Evolutionary conservation across 2,329 filamentous ascomycete species (phyloP).

Genomic region (Tolypocladium ophioglossoides): DNA sequence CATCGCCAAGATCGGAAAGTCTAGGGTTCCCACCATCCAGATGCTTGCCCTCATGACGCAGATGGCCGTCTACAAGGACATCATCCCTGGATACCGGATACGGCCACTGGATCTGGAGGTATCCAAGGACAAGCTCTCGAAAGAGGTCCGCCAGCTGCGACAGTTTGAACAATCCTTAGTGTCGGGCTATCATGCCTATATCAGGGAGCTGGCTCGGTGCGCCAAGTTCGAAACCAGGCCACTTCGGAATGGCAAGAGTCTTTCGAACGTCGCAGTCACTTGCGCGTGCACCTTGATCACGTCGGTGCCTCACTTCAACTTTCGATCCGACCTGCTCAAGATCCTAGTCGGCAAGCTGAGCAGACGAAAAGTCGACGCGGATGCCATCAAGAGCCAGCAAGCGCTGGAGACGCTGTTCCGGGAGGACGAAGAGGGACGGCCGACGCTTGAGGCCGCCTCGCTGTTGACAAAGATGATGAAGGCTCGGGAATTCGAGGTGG

Average conservation of each 20-base stretch:
- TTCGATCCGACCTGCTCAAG: slow-evolving; percentile 75
- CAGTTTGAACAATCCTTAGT: slow-evolving; percentile 83
- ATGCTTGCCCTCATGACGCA: slow-evolving; percentile 83
- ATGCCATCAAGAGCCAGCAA: slow-evolving; percentile 67
- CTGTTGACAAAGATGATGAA: slow-evolving; percentile 94
- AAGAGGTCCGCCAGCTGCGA: slow-evolving; percentile 75
- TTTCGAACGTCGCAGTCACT: slow-evolving; percentile 69
- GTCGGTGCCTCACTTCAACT: slow-evolving; percentile 94
- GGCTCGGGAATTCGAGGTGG: slow-evolving; percentile 66
- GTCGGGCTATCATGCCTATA: slow-evolving; percentile 72
- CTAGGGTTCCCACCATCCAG: slow-evolving; percentile 61
- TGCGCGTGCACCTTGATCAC: slow-evolving; percentile 76
- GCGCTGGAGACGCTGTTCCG: slow-evolving; percentile 73
- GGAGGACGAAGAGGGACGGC: slow-evolving; percentile 81
- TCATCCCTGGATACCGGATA: slow-evolving; percentile 94
- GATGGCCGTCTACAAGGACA: slow-evolving; percentile 83
- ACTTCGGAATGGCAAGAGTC: slow-evolving; percentile 29
- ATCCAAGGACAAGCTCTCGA: slow-evolving; percentile 71
- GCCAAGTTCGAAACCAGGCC: slow-evolving; percentile 44
- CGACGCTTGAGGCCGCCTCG: slow-evolving; percentile 76
- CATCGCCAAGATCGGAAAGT: slow-evolving; percentile 62
- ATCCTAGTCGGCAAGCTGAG: slow-evolving; percentile 81
- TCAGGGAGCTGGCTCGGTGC: slow-evolving; percentile 62
- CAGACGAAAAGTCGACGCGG: slow-evolving; percentile 56
- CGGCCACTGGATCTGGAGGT: slow-evolving; percentile 68